Evolutionary conservation across 2,329 filamentous ascomycete genomes (phyloP), one percentile per base, ranked within the genome.

Genomic region (Pseudofabraea citricarpa): DNA sequence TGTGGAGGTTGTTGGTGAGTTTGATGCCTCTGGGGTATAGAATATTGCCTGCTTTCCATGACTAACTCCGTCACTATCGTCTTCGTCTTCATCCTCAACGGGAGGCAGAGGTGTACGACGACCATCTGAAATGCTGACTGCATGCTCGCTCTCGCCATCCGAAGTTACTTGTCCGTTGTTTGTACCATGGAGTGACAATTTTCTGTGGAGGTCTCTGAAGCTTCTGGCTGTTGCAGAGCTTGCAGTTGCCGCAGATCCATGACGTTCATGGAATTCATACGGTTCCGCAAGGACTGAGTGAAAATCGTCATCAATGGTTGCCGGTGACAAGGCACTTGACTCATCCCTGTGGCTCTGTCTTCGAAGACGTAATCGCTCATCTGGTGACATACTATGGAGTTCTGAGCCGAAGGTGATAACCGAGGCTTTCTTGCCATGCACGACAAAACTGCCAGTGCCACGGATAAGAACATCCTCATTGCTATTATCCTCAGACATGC

Each of bases 371-470:
- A 88, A 67, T 27, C 83, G 80, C 57, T 90, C 85, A 48, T 91
- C 87, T 0, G 81, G 75, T 1, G 83, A 76, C 65, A 90, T 79
- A 46, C 77, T 84, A 57, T 91, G 84, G 70, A 95, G 83, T 55
- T 95, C 91, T n/a, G 83, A 82, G 7, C 90, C 90, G 61, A 98
- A 94, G n/a, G 88, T 94, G 54, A 98, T 88, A 44, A 98, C 87
- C 1, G 90, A 95, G 3, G 93, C 93, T 65, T 98, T 97, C 71
- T 97, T 98, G 48, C 93, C 91, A 59, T 98, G 93, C 4, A 98
- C 83, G 4, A 93, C 95, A 63, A 98, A 98, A 56, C 88, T 95
- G 5, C 89, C 89, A 10, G 87, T 81, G 10, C 85, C 85, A 37
- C 93, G 81, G 6, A 85, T 73, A 10, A 98, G 73, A 9, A 85